Evolutionary conservation across 345 rosid genomes (phyloP), one percentile per base, ranked within the genome.

Genomic region (Pugionium dolabratum): DNA sequence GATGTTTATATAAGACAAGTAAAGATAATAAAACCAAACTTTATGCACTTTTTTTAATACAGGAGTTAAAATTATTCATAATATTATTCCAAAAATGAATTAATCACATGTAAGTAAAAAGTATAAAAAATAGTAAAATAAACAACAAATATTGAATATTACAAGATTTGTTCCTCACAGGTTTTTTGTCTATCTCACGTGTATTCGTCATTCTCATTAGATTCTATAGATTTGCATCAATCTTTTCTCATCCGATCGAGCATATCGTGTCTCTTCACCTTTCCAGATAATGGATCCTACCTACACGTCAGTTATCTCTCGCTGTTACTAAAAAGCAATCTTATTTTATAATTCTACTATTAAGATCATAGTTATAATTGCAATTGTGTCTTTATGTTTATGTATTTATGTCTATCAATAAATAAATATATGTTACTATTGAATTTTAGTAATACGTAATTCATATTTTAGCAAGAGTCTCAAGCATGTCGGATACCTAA

Each of bases 241-340:
- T 63, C 51, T 71, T 62, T 61, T 55, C 64, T 54, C 69, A 71
- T 71, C 58, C 31, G 48, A 41, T 58, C 49, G 28, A 71, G 44
- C 69, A 64, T 71, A 47, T 63, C 51, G 63, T 47, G 51, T 39
- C 64, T 70, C 54, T 62, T 54, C 43, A 47, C 75, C 69, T 62
- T 71, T 71, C 52, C 69, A 54, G 69, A 47, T 63, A 63, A 42
- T 29, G 31, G 51, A 62, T 71, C 64, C 37, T 68, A 52, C 64
- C 37, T 68, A 52, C 40, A 62, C 69, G 56, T 62, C 49, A 71
- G 31, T 30, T 31, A 27, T 62, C 43, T 29, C 49, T 29, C 27
- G 7, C 18, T 9, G 33, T 26, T 8, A 49, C 10, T 63, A 7
- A 29, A 37, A 37, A 41, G 37, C 11, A 40, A 50, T 29, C 29